Percentiles rank a stretch among this genome's conserved stretches.
These are phyloP conservation scores for Ceratonia siliqua DNA, from an alignment of 306 rosid genomes.

Conservation along the genomic window DNA sequence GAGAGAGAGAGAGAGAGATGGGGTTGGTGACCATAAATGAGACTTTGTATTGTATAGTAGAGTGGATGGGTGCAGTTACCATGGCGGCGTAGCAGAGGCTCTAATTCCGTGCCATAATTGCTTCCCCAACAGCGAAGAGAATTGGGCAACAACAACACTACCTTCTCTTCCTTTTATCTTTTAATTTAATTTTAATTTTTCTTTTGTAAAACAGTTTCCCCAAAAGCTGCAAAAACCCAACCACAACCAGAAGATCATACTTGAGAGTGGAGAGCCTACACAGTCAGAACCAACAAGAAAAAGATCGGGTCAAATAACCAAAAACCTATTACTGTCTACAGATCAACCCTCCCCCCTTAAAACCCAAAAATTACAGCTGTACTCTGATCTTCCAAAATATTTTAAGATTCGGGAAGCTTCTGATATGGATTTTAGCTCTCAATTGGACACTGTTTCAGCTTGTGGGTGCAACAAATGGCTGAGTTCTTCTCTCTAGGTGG, in stretches of 20 bases:
- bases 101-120: conserved; percentile 74
- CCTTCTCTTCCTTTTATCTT: conserved; percentile 16
- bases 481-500: conserved; percentile 69
- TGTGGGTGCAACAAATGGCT: conserved; percentile 69
- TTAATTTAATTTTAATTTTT: conserved; percentile 1
- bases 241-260: conserved; percentile 43
- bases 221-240: conserved; percentile 51
- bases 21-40: conserved; percentile 36
- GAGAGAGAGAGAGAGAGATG: conserved; percentile 7
- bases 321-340: not conserved
- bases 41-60: conserved; percentile 31
- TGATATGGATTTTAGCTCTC: conserved; percentile 64
- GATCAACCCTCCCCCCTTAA: not conserved
- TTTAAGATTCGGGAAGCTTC: conserved; percentile 21
- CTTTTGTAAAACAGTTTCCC: conserved; percentile 2
- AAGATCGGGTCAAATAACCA: conserved; percentile 34
- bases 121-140: conserved; percentile 49
- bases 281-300: conserved; percentile 20
- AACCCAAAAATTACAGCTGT: conserved; percentile 34
- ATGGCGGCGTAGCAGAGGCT: conserved; percentile 89
- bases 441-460: conserved; percentile 54
- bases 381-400: conserved; percentile 19
- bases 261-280: conserved; percentile 24
- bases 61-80: conserved; percentile 60
- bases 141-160: conserved; percentile 17